Base-by-base conservation (phyloP, 768 basidiomycete genomes). In the Phylloporus rhodoxanthus region DNA sequence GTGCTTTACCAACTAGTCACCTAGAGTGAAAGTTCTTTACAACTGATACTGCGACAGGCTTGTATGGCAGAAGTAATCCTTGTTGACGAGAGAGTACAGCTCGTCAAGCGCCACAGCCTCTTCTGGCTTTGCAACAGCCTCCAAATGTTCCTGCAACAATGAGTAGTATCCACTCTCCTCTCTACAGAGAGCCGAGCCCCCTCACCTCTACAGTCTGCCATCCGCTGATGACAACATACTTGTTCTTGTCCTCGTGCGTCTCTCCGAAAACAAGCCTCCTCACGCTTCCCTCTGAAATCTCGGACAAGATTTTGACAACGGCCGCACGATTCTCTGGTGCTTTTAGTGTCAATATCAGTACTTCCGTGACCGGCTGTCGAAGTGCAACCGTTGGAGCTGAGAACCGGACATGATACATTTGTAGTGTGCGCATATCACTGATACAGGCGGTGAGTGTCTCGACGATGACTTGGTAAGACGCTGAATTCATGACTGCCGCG, bases 181-280 rank as follows among this genome's bases (percentile, higher is more conserved):
- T n/a, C n/a, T n/a, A n/a, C n/a, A n/a, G n/a, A n/a, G n/a, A n/a
- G n/a, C n/a, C n/a, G n/a, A n/a, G n/a, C n/a, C n/a, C n/a, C n/a
- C n/a, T n/a, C 33, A 65, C 66, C 64, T 67, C 58, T 3, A 63
- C 48, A 2, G 52, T 38, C 5, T 26, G 8, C 66, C 63, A 65
- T 8, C 66, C 63, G 2, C 43, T 23, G 13, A 67, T 15, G 6
- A 57, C 4, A 26, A 63, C 0, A 36, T 54, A 54, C 34, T 52
- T 56, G 54, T 52, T 65, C 32, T 56, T 46, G 8, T 66, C 57
- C 43, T 59, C 55, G 19, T 43, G 49, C 11, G 53, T 45, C 32
- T 54, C 42, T 25, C 64, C 66, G 21, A 54, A 67, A 9, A 59
- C 57, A 8, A 63, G 6, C 8, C 5, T 36, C 29, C 56, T 41